Evolutionary conservation across 345 rosid genomes (phyloP), one percentile per base, ranked within the genome.

Genomic region (Arabis hirsuta): DNA sequence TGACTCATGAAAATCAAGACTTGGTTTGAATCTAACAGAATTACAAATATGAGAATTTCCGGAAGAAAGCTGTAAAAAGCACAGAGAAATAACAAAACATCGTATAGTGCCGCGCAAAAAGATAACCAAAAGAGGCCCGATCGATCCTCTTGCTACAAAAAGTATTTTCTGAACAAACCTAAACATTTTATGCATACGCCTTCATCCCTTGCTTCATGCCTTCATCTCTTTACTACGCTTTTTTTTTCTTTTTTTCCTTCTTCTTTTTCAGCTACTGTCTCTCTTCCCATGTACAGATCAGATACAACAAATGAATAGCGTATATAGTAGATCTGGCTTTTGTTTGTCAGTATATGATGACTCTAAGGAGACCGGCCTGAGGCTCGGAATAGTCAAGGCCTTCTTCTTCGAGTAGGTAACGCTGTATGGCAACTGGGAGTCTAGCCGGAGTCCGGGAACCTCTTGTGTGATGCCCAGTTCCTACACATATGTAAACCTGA

Each of bases 391-490:
- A 96, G 57, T 86, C 90, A 27, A 96, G 96, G 76, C 92, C 85
- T 84, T 95, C 97, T 66, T 92, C 96, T 80, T 91, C 97, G 12
- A 96, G 95, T 27, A 96, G 84, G 73, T 88, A 92, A 9, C 86
- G 85, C 82, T 92, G 98, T 24, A 96, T 88, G 66, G 98, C 94
- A 54, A 87, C 77, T 5, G 98, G 99, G 57, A 96, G 99, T 62
- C 99, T 83, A 41, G 96, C 91, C 0, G 92, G 91, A 13, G 99
- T 90, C 38, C 95, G 90, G 19, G 96, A 74, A 42, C 99, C 99
- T 52, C 92, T 85, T 27, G 97, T 86, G 83, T 96, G 96, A 76
- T 96, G 98, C 5, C 99, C 98, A 4, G 97, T 95, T 34, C 98
- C 99, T 14, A 95, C 99, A 16, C 94, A 91, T 71, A 95, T 88